Conservation (phyloP, 1,284 basidiomycete genomes). For the Porogramme epimiltina region DNA sequence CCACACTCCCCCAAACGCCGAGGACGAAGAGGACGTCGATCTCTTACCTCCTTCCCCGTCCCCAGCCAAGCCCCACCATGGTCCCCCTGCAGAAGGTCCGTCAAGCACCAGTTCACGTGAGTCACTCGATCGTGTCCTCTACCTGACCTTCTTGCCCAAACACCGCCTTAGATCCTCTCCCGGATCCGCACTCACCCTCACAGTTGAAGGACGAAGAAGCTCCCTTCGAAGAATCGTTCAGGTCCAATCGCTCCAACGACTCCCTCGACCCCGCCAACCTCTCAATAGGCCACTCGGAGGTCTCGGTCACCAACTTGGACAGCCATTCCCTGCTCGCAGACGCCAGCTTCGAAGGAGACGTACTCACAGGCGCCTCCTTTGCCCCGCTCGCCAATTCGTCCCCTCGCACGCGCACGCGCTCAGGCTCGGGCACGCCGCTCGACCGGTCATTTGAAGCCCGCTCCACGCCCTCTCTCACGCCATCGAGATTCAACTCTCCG, state of each 20-base stretch:
- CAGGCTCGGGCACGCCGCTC: conserved; percentile 8
- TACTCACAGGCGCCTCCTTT: conserved; percentile 12
- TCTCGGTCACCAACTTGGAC: conserved; percentile 29
- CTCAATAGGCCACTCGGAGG: conserved; percentile 30
- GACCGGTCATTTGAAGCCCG: conserved; percentile 16
- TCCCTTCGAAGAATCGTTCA: conserved; percentile 38
- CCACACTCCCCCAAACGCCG: conserved; percentile 22
- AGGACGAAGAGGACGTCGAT: conserved; percentile 42
- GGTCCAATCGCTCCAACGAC: conserved; percentile 28
- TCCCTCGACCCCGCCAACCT: conserved; percentile 37
- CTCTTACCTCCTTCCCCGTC: conserved; percentile 66
- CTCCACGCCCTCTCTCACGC: conserved; percentile 16
- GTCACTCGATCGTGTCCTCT: neutral
- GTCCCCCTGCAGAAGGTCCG: conserved; percentile 2
- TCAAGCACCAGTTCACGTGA: conserved; percentile 3
- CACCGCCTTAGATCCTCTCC: neutral
- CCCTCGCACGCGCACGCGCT: conserved; percentile 5
- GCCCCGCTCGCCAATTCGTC: conserved; percentile 17
- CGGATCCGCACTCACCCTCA: conserved; percentile 4
- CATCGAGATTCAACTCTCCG: conserved; percentile 18
- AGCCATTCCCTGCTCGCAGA: conserved; percentile 26
- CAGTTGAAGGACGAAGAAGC: conserved; percentile 32
- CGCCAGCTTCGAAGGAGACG: conserved; percentile 9
- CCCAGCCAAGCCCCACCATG: conserved; percentile 43
- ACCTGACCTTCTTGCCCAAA: neutral